Conservation (phyloP, 129 eudicot species). For the Flaveria trinervia region DNA sequence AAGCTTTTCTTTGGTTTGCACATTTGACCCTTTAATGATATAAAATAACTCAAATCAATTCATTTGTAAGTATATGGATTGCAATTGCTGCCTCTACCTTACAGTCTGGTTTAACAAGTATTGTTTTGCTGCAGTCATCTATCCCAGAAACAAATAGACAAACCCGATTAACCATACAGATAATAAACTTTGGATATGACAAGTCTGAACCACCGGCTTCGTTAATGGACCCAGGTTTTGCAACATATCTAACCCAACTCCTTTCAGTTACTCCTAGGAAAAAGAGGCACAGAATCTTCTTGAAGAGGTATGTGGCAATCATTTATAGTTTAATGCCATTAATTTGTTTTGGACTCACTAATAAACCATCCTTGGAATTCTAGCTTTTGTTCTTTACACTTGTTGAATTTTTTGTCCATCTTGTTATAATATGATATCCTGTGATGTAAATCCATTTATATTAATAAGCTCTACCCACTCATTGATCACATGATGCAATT, state of each 20-base stretch:
- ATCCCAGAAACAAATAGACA: slow-evolving; percentile 39
- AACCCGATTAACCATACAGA: slow-evolving; percentile 70
- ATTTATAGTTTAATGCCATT: slow-evolving; percentile 13
- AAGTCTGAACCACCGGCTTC: slow-evolving; percentile 80
- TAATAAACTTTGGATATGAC: slow-evolving; percentile 71
- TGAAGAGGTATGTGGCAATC: slow-evolving; percentile 61
- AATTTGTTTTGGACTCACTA: slow-evolving; percentile 17
- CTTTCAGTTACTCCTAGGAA: slow-evolving; percentile 59
- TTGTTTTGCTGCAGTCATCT: slow-evolving; percentile 60
- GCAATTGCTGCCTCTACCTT: slow-evolving; percentile 7
- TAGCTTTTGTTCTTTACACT: background rate
- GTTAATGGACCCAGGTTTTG: slow-evolving; percentile 82
- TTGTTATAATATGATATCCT: background rate
- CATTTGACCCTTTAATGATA: background rate
- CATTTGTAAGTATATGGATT: slow-evolving; percentile 2
- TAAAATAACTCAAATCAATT: background rate
- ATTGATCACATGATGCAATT: background rate
- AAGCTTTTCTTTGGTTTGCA: background rate
- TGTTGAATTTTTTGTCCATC: slow-evolving; percentile 9
- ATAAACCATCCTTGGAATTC: background rate
- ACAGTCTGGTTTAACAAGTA: slow-evolving; percentile 13
- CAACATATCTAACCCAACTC: slow-evolving; percentile 66
- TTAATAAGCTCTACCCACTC: slow-evolving; percentile 6
- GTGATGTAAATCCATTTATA: background rate
- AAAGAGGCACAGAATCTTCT: slow-evolving; percentile 57